These are phyloP conservation scores for Hymenoscyphus scutula DNA, from an alignment of 2,329 filamentous ascomycete genomes.

Conservation along the genomic window DNA sequence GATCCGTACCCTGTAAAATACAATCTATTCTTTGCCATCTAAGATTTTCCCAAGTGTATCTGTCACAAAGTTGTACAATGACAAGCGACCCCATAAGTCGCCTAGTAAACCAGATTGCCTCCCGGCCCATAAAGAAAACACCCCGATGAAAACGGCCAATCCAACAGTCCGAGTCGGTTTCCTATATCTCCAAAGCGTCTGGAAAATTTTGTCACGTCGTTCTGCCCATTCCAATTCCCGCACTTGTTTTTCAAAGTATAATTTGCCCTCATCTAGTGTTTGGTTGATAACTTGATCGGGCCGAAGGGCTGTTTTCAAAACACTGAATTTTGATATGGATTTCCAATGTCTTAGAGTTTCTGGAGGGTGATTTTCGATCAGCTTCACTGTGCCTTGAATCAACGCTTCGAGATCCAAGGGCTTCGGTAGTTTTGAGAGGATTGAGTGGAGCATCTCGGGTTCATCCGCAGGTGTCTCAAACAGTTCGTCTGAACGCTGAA, in stretches of 20 bases:
- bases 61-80: background rate
- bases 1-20: background rate
- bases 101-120: constrained; percentile 37
- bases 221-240: constrained; percentile 69
- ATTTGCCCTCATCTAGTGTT: constrained; percentile 62
- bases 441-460: constrained; percentile 87
- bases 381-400: constrained; percentile 60
- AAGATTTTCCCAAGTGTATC: constrained; percentile 5
- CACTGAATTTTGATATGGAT: constrained; percentile 70
- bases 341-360: constrained; percentile 70
- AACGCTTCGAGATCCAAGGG: constrained; percentile 78
- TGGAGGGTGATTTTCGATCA: constrained; percentile 70
- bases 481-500: constrained; percentile 78
- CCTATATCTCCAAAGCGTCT: constrained; percentile 61
- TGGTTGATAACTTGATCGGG: constrained; percentile 50
- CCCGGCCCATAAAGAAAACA: constrained; percentile 66
- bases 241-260: constrained; percentile 68
- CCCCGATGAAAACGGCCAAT: constrained; percentile 63
- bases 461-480: constrained; percentile 79
- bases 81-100: constrained; percentile 29
- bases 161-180: constrained; percentile 60
- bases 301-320: constrained; percentile 76
- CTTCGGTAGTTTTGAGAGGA: constrained; percentile 80
- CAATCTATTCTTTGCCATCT: constrained; percentile 2
- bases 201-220: constrained; percentile 48